A percentile compares a stretch with the other conserved stretches of the same genome.
phyloP scores from a whole-genome alignment of 306 rosid genomes.

The Senna tora region DNA sequence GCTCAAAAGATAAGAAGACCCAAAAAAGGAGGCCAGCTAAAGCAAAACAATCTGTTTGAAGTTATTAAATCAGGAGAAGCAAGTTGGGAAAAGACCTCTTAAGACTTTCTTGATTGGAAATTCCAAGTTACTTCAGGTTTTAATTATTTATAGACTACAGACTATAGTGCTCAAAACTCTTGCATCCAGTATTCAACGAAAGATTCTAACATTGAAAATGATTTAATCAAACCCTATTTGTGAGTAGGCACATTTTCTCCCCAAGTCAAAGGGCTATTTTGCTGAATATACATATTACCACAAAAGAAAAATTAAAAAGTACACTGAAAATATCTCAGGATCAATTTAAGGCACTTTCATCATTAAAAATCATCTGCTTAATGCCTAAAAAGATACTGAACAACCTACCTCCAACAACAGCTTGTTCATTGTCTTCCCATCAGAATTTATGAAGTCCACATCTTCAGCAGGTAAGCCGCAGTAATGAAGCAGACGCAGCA shows the following conservation, averaged over 20 bases:
- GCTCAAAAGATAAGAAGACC: conserved; percentile 14
- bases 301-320: conserved; percentile 9
- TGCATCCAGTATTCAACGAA: too few species aligned
- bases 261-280: background rate
- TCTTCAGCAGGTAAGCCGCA: conserved; percentile 90
- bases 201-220: too few species aligned
- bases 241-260: background rate
- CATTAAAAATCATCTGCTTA: background rate
- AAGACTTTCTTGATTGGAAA: background rate
- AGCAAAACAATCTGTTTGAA: background rate
- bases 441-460: conserved; percentile 86
- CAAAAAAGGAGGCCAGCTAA: conserved; percentile 8
- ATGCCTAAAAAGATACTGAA: conserved; percentile 7
- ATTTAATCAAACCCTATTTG: too few species aligned
- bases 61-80: background rate
- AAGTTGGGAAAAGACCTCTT: background rate
- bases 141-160: background rate
- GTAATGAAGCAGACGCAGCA: conserved; percentile 84
- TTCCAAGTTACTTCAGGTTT: background rate
- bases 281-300: conserved; percentile 27
- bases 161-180: background rate
- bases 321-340: conserved; percentile 25
- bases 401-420: conserved; percentile 75
- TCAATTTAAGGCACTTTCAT: background rate
- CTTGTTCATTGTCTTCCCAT: conserved; percentile 95